Conservation (phyloP, 495 filamentous ascomycete genomes). For the Aspergillus nidulans region DNA sequence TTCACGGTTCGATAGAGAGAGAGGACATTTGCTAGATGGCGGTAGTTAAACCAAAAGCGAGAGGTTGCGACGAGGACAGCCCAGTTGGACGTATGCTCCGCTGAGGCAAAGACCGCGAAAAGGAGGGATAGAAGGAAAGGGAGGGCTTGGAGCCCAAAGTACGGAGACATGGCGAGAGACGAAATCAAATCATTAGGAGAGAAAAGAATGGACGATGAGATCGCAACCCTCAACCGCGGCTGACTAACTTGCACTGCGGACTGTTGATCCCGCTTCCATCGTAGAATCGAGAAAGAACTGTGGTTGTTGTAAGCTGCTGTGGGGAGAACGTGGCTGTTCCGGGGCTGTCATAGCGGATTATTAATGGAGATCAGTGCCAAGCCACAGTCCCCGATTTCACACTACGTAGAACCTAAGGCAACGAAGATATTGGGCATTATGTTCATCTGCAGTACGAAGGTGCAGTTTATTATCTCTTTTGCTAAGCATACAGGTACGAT, state of each 20-base stretch:
- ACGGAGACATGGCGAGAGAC: slow-evolving; percentile 23
- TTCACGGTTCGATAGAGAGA: slow-evolving; percentile 98
- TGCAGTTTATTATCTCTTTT: neutral
- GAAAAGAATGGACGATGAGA: neutral
- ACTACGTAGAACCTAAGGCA: no score
- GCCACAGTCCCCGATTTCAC: neutral
- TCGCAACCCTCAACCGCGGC: slow-evolving; percentile 1
- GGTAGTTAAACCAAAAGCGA: slow-evolving; percentile 99
- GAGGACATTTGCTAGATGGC: slow-evolving; percentile 94
- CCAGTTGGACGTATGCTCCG: slow-evolving; percentile 97
- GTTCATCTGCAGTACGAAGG: no score
- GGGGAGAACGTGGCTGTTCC: neutral
- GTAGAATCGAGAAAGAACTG: neutral
- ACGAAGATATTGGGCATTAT: no score
- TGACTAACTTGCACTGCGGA: neutral
- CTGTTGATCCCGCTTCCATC: neutral
- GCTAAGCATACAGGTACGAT: neutral
- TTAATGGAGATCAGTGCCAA: neutral
- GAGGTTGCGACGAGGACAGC: slow-evolving; percentile 97
- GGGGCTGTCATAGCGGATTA: slow-evolving; percentile 2
- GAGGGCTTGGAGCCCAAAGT: slow-evolving; percentile 30
- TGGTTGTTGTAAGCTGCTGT: neutral
- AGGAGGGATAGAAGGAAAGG: slow-evolving; percentile 42
- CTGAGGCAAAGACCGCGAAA: slow-evolving; percentile 41
- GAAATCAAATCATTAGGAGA: slow-evolving; percentile 6